These are phyloP conservation scores for Fusarium proliferatum DNA, from an alignment of 2,329 filamentous ascomycete genomes.

Conservation along the genomic window DNA sequence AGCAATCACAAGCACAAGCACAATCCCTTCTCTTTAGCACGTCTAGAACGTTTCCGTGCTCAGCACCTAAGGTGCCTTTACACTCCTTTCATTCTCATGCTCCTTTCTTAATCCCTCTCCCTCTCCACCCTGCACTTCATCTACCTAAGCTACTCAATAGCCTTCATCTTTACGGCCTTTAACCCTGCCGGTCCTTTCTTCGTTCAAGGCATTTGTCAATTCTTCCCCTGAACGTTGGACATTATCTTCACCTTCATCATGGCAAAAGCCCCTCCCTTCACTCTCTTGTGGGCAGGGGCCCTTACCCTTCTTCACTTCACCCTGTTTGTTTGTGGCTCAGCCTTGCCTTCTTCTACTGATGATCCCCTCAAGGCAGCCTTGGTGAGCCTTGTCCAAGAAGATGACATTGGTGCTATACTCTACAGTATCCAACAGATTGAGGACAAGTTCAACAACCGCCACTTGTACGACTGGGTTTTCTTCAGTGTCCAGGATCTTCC, in stretches of 20 bases:
- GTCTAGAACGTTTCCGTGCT: constrained; percentile 21
- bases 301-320: constrained; percentile 37
- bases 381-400: constrained; percentile 47
- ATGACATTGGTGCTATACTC: constrained; percentile 47
- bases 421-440: constrained; percentile 66
- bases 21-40: constrained; percentile 3
- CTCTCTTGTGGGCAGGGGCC: constrained; percentile 30
- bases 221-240: constrained; percentile 1
- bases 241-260: constrained; percentile 21
- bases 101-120: constrained; percentile 19
- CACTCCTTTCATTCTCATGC: constrained; percentile 31
- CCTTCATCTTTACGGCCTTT: constrained; percentile 10
- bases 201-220: constrained; percentile 1
- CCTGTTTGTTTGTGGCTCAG: constrained; percentile 32
- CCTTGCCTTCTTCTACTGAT: constrained; percentile 35
- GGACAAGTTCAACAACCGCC: constrained; percentile 76
- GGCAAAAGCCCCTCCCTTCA: constrained; percentile 16
- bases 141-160: constrained; percentile 1
- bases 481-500: constrained; percentile 85
- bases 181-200: constrained; percentile 1
- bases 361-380: constrained; percentile 47
- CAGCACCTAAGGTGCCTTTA: constrained; percentile 24
- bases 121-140: constrained; percentile 6
- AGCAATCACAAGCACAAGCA: constrained; percentile 20
- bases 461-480: constrained; percentile 90